Percentiles rank a stretch among this genome's conserved stretches.
phyloP scores from a whole-genome alignment of 345 rosid species.

The Camelina neglecta region DNA sequence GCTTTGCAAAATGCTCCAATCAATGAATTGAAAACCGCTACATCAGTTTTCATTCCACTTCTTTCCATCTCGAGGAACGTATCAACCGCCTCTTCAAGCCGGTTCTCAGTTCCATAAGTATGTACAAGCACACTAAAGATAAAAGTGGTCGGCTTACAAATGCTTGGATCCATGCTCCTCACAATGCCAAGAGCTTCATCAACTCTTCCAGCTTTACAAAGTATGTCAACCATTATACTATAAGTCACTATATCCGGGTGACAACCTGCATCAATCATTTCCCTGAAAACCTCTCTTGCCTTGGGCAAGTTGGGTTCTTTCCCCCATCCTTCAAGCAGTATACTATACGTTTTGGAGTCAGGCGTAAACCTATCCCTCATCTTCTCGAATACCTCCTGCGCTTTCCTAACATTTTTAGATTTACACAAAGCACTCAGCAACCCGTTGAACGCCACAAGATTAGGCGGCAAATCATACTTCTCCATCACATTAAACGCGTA shows the following conservation, averaged over 20 bases:
- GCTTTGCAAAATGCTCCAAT: slow-evolving; percentile 82
- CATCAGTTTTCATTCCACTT: slow-evolving; percentile 71
- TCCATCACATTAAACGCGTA: slow-evolving; percentile 90
- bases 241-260: slow-evolving; percentile 85
- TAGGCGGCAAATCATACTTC: slow-evolving; percentile 65
- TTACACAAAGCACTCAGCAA: slow-evolving; percentile 89
- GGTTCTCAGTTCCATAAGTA: slow-evolving; percentile 73
- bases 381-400: slow-evolving; percentile 77
- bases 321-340: slow-evolving; percentile 93
- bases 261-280: slow-evolving; percentile 72
- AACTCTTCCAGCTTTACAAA: slow-evolving; percentile 90
- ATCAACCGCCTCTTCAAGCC: slow-evolving; percentile 79
- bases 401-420: slow-evolving; percentile 88
- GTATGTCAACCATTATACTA: slow-evolving; percentile 81
- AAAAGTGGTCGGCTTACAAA: slow-evolving; percentile 69
- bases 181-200: slow-evolving; percentile 81
- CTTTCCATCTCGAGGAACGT: slow-evolving; percentile 85
- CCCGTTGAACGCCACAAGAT: slow-evolving; percentile 76
- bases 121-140: slow-evolving; percentile 86
- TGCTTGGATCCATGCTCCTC: slow-evolving; percentile 60
- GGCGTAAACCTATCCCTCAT: slow-evolving; percentile 63
- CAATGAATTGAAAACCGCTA: slow-evolving; percentile 75
- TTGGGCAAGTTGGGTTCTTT: slow-evolving; percentile 82
- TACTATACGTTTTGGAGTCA: slow-evolving; percentile 78
- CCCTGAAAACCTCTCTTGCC: slow-evolving; percentile 77